Conservation (phyloP, 352 stramenopile species). For the Phytophthora palmivora region DNA sequence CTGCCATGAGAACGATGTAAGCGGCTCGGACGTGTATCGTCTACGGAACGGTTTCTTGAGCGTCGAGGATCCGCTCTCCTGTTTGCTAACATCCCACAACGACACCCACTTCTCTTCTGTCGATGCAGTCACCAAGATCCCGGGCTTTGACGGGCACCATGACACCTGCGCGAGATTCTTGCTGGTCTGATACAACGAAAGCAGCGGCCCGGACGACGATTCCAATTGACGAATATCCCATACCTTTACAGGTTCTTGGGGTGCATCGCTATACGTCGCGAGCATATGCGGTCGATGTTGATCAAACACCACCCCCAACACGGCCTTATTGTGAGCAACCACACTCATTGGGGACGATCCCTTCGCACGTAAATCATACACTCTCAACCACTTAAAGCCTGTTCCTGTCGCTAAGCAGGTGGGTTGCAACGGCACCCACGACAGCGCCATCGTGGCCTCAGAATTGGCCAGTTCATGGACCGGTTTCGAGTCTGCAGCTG, state of each 20-base stretch:
- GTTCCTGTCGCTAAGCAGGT: slow-evolving; percentile 83
- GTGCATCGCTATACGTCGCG: slow-evolving; percentile 83
- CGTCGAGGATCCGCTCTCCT: slow-evolving; percentile 49
- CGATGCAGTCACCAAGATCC: slow-evolving; percentile 81
- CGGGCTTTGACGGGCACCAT: slow-evolving; percentile 85
- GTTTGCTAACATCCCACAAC: slow-evolving; percentile 82
- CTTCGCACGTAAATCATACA: slow-evolving; percentile 82
- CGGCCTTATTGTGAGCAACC: slow-evolving; percentile 85
- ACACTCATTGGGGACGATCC: slow-evolving; percentile 75
- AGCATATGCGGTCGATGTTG: slow-evolving; percentile 82
- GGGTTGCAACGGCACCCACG: slow-evolving; percentile 85
- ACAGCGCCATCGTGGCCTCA: slow-evolving; percentile 81
- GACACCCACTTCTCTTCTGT: slow-evolving; percentile 85
- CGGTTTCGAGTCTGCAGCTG: slow-evolving; percentile 55
- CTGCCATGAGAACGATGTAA: slow-evolving; percentile 87
- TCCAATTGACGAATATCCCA: slow-evolving; percentile 90
- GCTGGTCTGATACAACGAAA: slow-evolving; percentile 77
- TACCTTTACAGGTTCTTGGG: slow-evolving; percentile 85
- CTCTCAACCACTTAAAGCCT: slow-evolving; percentile 89
- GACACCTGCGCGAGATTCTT: slow-evolving; percentile 81
- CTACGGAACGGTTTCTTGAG: slow-evolving; percentile 81
- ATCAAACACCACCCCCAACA: slow-evolving; percentile 86
- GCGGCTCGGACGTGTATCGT: slow-evolving; percentile 79
- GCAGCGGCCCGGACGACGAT: slow-evolving; percentile 59
- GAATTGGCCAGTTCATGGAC: slow-evolving; percentile 87